Percentiles rank a stretch among this genome's conserved stretches.
Evolutionary conservation across 192 early-diverging fungal genomes (phyloP).

Genomic region (Cetraspora pellucida): DNA sequence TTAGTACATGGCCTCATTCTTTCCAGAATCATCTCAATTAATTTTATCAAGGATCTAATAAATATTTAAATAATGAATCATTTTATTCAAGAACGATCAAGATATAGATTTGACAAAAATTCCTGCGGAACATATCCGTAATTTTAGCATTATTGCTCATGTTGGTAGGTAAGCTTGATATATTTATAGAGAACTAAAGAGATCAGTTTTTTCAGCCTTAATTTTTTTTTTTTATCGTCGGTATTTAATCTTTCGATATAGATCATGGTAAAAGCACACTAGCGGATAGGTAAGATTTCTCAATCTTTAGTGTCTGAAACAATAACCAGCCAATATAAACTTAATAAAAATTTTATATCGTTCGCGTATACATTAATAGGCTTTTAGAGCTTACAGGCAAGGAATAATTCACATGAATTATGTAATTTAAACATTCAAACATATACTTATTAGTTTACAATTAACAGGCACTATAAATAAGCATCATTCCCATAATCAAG

Average conservation of each 20-base stretch:
- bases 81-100: neutral
- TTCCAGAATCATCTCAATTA: neutral
- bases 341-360: neutral
- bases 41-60: neutral
- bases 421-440: neutral
- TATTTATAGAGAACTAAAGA: neutral
- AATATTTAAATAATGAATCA: neutral
- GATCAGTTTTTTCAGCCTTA: neutral
- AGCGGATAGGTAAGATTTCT: conserved; percentile 66
- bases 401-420: conserved; percentile 65
- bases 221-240: neutral
- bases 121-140: conserved; percentile 83
- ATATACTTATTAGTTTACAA: neutral
- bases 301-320: neutral
- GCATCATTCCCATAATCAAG: conserved; percentile 57
- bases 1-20: no score
- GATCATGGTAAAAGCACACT: conserved; percentile 92
- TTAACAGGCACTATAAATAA: conserved; percentile 26
- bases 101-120: conserved; percentile 63
- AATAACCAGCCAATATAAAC: neutral
- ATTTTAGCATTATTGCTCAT: conserved; percentile 90
- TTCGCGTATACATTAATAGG: conserved; percentile 39
- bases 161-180: conserved; percentile 49
- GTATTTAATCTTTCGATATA: conserved; percentile 27
- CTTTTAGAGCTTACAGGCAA: conserved; percentile 88